Evolutionary conservation across 306 rosid genomes (phyloP).

Genomic region (Trifolium fragiferum): DNA sequence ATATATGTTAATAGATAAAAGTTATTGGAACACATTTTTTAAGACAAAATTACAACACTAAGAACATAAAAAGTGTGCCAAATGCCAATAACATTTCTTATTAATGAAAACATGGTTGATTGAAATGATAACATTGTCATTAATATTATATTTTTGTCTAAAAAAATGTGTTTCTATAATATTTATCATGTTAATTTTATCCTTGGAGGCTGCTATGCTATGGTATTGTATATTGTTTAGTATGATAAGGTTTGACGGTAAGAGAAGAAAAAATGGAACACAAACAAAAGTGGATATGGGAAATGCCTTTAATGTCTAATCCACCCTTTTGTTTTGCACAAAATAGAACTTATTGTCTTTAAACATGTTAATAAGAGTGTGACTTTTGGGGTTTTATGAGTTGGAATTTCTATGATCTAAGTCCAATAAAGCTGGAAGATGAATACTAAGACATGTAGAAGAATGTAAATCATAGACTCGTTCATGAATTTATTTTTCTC

Average conservation of each 20-base stretch:
- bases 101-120: too few species aligned
- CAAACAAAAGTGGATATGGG: slow-evolving; percentile 37
- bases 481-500: not conserved
- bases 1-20: too few species aligned
- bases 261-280: slow-evolving; percentile 17
- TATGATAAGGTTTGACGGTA: slow-evolving; percentile 13
- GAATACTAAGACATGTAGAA: slow-evolving; percentile 36
- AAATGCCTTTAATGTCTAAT: slow-evolving; percentile 32
- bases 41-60: too few species aligned
- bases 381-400: slow-evolving; percentile 39
- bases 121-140: too few species aligned
- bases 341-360: slow-evolving; percentile 37
- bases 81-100: too few species aligned
- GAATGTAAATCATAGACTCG: not conserved
- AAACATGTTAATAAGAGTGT: slow-evolving; percentile 26
- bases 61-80: too few species aligned
- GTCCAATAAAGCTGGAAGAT: slow-evolving; percentile 58
- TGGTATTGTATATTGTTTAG: not conserved
- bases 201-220: slow-evolving; percentile 27
- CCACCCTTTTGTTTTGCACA: slow-evolving; percentile 22
- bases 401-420: slow-evolving; percentile 32
- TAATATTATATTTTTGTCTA: too few species aligned
- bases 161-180: not conserved
- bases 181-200: slow-evolving; percentile 27
- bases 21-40: too few species aligned